Percentiles rank a stretch among this genome's conserved stretches.
Evolutionary conservation across 768 basidiomycete genomes (phyloP).

Genomic region (Lyophyllum shimeji): DNA sequence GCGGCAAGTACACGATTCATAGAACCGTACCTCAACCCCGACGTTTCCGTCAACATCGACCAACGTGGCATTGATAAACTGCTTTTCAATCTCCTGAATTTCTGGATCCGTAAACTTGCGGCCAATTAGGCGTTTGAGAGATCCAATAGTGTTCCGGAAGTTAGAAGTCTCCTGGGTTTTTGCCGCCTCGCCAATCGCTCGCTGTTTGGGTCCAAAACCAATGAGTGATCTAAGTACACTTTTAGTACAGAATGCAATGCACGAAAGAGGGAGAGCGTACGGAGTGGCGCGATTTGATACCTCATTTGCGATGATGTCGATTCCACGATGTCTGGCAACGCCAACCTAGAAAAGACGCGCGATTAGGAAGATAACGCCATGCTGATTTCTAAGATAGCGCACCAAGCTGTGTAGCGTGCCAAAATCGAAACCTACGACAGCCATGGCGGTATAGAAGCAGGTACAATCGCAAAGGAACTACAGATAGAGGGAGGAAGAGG

Average conservation of each 20-base stretch:
- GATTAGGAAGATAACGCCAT: conserved; percentile 12
- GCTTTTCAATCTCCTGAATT: conserved; percentile 81
- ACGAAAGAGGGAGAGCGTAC: conserved; percentile 50
- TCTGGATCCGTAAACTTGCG: conserved; percentile 80
- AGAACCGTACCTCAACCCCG: conserved; percentile 73
- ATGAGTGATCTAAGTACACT: conserved; percentile 72
- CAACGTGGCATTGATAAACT: conserved; percentile 85
- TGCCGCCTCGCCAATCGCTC: conserved; percentile 90
- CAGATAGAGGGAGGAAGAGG: conserved; percentile 4
- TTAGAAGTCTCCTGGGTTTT: conserved; percentile 98
- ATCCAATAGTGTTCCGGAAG: conserved; percentile 96
- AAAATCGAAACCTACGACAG: conserved; percentile 95
- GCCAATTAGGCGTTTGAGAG: conserved; percentile 87
- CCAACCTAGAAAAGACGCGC: conserved; percentile 69
- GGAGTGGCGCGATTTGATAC: conserved; percentile 96
- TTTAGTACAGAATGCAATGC: neutral
- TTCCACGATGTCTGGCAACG: conserved; percentile 92
- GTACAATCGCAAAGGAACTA: conserved; percentile 15
- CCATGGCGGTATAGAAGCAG: conserved; percentile 49
- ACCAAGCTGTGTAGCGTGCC: conserved; percentile 91
- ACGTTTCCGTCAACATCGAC: conserved; percentile 83
- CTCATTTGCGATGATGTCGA: conserved; percentile 98
- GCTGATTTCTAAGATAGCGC: conserved; percentile 18
- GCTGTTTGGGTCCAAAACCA: conserved; percentile 90
- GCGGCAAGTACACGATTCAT: neutral